Evolutionary conservation across 2,329 filamentous ascomycete species (phyloP), one percentile per base, ranked within the genome.

Genomic region (Aureobasidium lini): DNA sequence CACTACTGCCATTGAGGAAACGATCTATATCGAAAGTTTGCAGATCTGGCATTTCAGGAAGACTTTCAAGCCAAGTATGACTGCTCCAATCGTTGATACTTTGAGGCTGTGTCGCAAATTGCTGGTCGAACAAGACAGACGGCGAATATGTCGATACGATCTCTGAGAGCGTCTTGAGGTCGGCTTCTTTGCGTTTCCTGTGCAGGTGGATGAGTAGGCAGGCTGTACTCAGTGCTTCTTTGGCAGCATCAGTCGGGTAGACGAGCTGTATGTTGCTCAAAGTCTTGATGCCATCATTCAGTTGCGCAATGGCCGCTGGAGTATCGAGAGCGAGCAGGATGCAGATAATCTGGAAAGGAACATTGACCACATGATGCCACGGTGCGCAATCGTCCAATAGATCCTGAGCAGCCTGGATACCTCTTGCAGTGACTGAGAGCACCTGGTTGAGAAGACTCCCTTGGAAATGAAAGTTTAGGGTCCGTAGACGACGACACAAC

Each of bases 301-400:
- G 73, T 59, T 79, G 71, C 0, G 72, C 70, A 0, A 83, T 69
- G 0, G 79, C 79, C 0, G 79, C 72, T 0, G 73, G 73, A 0
- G 73, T 81, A 53, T 84, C 81, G 50, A 84, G 80, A 0, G 79
- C 79, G 1, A 84, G 71, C 5, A 84, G 69, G 0, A 81, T 73
- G 61, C 81, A 84, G 32, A 84, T 74, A 0, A 81, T 76, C 57
- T 84, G 82, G 62, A 84, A 84, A 0, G 82, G 82, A 0, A 84
- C 79, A 50, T 84, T 84, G 31, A 80, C 80, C 47, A 81, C 76
- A 60, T 84, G 81, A 64, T 84, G 82, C 82, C 82, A 85, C 0
- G 81, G 81, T 2, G 73, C 72, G 11, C 72, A 71, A 9, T 70
- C 68, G 2, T 73, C 71, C 0, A 79, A 70, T 66, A 83, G 77